Evolutionary conservation across 169 alveolate species (phyloP), one percentile per base, ranked within the genome.

Genomic region (Plasmodium chabaudi): DNA sequence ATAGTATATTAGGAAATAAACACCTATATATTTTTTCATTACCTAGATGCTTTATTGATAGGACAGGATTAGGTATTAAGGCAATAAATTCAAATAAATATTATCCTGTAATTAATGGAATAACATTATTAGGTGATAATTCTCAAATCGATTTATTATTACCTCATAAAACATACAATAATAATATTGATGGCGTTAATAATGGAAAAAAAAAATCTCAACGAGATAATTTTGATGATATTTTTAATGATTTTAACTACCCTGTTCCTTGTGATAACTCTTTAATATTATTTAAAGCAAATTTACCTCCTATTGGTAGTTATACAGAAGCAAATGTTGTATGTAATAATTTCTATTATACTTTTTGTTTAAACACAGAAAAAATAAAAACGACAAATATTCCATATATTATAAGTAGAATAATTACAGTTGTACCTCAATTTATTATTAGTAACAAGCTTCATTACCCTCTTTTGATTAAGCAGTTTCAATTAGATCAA

Each of bases 11-110:
- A 53, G 91, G 91, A 13, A 86, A 86, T 70, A 86, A 86, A 15
- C 87, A 92, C 68, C 86, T 89, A 21, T 67, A 77, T 12, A 92
- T 88, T 60, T 91, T 94, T 72, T 94, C 95, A 2, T 94, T 95
- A 23, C 97, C 97, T 1, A 87, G 96, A 93, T 74, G 95, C 72
- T 94, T 95, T 88, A 91, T 95, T 49, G 97, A 95, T 75, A 92
- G 97, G 82, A 95, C 97, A 2, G 97, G 97, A 13, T 68, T 94
- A 42, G 95, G 96, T 19, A 74, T 95, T 10, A 79, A 88, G 55
- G 96, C 95, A 0, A 89, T 82, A 25, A 94, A 90, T 87, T 92
- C 92, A 5, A 87, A 89, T 46, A 92, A 82, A n/a, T 87, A 72
- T 53, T 92, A 86, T 63, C 95, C 96, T 5, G 92, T 88, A 21